These are phyloP conservation scores for Clonostachys chloroleuca DNA, from an alignment of 2,329 filamentous ascomycete genomes.

Conservation along the genomic window DNA sequence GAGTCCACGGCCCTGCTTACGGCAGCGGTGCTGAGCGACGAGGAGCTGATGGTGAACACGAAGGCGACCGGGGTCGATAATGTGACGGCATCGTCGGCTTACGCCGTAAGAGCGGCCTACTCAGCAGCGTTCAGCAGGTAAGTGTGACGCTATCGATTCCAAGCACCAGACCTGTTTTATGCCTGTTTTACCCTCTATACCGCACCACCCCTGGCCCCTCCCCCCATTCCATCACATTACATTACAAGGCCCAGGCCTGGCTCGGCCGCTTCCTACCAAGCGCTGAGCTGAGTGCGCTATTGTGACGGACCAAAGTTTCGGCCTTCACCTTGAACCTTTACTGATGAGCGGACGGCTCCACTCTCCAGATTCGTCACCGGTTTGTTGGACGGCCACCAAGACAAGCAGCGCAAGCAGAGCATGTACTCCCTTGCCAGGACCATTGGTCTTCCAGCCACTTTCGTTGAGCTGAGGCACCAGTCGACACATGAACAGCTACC, in stretches of 20 bases:
- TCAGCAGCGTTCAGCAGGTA: constrained; percentile 71
- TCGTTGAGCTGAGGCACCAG: constrained; percentile 87
- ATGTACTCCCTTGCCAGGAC: constrained; percentile 70
- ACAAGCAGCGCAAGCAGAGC: constrained; percentile 61
- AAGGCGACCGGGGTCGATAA: constrained; percentile 8
- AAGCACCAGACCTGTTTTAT: neutral
- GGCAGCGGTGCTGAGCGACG: constrained; percentile 65
- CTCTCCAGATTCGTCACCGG: constrained; percentile 71
- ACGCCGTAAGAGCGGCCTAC: constrained; percentile 66
- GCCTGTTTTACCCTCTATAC: neutral
- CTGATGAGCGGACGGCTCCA: neutral
- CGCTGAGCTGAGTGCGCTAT: no score
- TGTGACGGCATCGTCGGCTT: constrained; percentile 38
- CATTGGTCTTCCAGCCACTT: constrained; percentile 67
- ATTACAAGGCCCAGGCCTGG: neutral
- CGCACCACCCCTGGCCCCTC: neutral
- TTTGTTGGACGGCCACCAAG: constrained; percentile 69
- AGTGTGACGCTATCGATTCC: constrained; percentile 16
- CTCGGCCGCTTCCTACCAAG: no score
- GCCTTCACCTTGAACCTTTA: no score
- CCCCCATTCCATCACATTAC: neutral
- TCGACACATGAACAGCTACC: constrained; percentile 87
- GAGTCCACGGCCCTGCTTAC: constrained; percentile 73
- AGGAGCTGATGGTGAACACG: constrained; percentile 12
- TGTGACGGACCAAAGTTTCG: neutral